phyloP scores from a whole-genome alignment of 305 asterid genomes.

The Solanum hybrid region DNA sequence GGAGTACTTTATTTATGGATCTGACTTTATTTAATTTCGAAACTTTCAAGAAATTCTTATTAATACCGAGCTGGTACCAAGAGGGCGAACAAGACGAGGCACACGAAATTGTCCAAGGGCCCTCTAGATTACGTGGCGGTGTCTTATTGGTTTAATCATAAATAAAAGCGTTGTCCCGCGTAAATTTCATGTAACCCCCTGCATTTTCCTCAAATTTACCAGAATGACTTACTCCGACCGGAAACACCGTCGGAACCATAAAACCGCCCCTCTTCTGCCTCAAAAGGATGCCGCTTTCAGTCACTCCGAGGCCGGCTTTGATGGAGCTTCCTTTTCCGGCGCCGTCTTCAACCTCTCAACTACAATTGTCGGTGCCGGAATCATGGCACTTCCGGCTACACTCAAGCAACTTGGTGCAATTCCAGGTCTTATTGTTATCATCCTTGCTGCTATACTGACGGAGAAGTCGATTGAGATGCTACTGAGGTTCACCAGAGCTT shows the following conservation, averaged over 20 bases:
- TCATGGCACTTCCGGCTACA: constrained; percentile 84
- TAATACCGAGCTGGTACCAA: not conserved
- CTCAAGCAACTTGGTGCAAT: constrained; percentile 63
- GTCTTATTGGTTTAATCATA: not conserved
- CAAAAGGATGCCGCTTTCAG: constrained; percentile 21
- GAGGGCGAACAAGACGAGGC: not conserved
- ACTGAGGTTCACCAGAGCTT: constrained; percentile 55
- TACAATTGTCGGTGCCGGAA: constrained; percentile 81
- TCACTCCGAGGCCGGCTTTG: constrained; percentile 18
- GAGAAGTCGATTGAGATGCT: constrained; percentile 66
- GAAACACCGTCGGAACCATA: constrained; percentile 63
- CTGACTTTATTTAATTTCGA: not conserved
- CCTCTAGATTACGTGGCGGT: not conserved
- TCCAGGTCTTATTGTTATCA: constrained; percentile 53
- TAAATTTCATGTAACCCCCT: not conserved
- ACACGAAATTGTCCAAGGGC: not conserved
- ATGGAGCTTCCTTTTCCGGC: constrained; percentile 65
- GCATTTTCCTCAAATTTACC: not conserved
- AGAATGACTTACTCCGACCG: constrained; percentile 46
- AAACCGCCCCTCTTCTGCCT: constrained; percentile 47
- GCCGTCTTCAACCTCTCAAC: constrained; percentile 85
- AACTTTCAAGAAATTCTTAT: not conserved
- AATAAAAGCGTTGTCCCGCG: constrained; percentile 1
- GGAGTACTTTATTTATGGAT: not conserved
- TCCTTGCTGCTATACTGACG: constrained; percentile 59